These are phyloP conservation scores for Aureobasidium subglaciale DNA, from an alignment of 2,329 filamentous ascomycete species.

Conservation along the genomic window DNA sequence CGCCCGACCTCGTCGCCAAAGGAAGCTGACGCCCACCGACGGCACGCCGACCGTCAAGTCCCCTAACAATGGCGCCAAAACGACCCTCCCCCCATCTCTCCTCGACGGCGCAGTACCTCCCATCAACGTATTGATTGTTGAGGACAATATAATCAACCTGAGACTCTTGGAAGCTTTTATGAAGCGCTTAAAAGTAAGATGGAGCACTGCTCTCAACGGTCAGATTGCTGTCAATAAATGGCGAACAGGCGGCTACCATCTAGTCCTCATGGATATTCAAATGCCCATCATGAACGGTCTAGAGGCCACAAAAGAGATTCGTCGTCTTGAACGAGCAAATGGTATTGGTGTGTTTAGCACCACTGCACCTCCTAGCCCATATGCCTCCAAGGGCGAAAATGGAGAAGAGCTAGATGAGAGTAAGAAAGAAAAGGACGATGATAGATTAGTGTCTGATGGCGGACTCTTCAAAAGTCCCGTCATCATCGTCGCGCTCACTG, in stretches of 20 bases:
- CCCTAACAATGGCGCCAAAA: slow-evolving; percentile 25
- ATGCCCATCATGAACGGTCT: slow-evolving; percentile 93
- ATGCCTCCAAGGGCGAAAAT: slow-evolving; percentile 31
- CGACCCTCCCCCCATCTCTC: slow-evolving; percentile 14
- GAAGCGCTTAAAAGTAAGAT: slow-evolving; percentile 89
- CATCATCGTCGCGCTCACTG: slow-evolving; percentile 94
- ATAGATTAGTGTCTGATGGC: slow-evolving; percentile 59
- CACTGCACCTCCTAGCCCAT: slow-evolving; percentile 15
- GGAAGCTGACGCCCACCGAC: slow-evolving; percentile 19
- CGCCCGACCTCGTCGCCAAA: slow-evolving; percentile 14
- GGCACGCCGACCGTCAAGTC: slow-evolving; percentile 45
- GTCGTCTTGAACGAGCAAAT: slow-evolving; percentile 81
- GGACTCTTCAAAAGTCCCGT: slow-evolving; percentile 86
- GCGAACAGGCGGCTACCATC: slow-evolving; percentile 84
- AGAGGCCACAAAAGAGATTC: slow-evolving; percentile 90
- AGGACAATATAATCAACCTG: slow-evolving; percentile 97
- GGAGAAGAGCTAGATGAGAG: slow-evolving; percentile 34
- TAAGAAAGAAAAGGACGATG: slow-evolving; percentile 48
- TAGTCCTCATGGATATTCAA: slow-evolving; percentile 98
- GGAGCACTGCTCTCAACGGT: slow-evolving; percentile 96
- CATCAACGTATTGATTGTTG: slow-evolving; percentile 95
- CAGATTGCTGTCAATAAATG: slow-evolving; percentile 89
- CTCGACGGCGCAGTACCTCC: slow-evolving; percentile 81
- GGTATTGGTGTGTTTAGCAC: slow-evolving; percentile 80
- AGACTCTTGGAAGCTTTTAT: slow-evolving; percentile 91